These are phyloP conservation scores for Sphagnum magellanicum DNA, from an alignment of 228 moss, liverwort and hornwort genomes.

Conservation along the genomic window DNA sequence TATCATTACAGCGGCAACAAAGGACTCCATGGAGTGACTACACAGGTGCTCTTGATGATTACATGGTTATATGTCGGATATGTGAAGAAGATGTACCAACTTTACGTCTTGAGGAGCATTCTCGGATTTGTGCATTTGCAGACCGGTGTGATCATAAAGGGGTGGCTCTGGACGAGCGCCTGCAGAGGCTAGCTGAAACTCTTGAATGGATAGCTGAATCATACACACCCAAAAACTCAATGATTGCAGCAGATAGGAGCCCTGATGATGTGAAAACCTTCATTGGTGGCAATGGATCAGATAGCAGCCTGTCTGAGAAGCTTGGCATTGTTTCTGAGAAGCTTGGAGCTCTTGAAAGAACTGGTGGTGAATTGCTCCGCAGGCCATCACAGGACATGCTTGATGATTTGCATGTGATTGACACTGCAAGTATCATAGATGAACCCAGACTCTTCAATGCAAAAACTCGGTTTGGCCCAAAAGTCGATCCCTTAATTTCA, in stretches of 20 bases:
- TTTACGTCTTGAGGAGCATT: constrained; percentile 87
- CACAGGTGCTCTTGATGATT: constrained; percentile 58
- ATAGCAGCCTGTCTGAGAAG: constrained; percentile 49
- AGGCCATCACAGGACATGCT: constrained; percentile 92
- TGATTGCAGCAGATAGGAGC: constrained; percentile 45
- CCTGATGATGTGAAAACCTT: constrained; percentile 56
- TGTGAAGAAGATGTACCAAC: constrained; percentile 95
- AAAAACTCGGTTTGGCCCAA: constrained; percentile 87
- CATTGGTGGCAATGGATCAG: constrained; percentile 17
- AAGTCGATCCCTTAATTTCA: constrained; percentile 42
- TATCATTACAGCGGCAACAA: constrained; percentile 29
- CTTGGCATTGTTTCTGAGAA: constrained; percentile 40
- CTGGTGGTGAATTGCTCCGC: constrained; percentile 57
- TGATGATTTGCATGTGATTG: constrained; percentile 89
- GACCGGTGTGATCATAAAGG: constrained; percentile 95
- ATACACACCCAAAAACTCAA: constrained; percentile 40
- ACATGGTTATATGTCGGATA: constrained; percentile 88
- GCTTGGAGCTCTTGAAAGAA: constrained; percentile 25
- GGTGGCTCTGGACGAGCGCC: constrained; percentile 76
- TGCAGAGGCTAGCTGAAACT: constrained; percentile 74
- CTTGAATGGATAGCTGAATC: constrained; percentile 77
- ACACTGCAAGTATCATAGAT: constrained; percentile 86
- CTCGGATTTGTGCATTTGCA: constrained; percentile 89
- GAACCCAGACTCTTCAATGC: constrained; percentile 57
- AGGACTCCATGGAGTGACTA: constrained; percentile 89